Evolutionary conservation across 129 eudicot species (phyloP), one percentile per base, ranked within the genome.

Genomic region (Solidago caesia): DNA sequence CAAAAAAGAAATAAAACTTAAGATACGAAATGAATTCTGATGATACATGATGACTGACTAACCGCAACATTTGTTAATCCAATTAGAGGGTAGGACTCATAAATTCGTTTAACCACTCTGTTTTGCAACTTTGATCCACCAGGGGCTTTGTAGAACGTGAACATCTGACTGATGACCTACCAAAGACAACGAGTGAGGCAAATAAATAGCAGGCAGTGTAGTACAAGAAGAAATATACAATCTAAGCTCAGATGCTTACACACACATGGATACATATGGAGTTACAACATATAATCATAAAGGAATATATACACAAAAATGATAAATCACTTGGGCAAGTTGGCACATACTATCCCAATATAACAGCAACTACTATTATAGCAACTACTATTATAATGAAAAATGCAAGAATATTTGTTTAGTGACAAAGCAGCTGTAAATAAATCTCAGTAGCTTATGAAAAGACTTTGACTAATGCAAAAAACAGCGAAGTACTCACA

Each of bases 1-100:
- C 42, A 58, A 33, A 49, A 21, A 69, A 44, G 44, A 8, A 4
- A 78, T 52, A 12, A 56, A 44, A 57, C 42, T 46, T 21, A 47
- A 57, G 41, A 72, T 63, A 58, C 11, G 29, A 57, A 4, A 72
- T 25, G 42, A 44, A 58, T 14, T 48, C 29, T 66, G 25, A 53
- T 78, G 45, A 77, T 53, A 11, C 16, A 44, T 44, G 51, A 53
- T 64, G 47, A 79, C 26, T 46, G 78, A 79, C 83, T 79, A 57
- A 79, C 83, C 83, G 83, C 83, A 14, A 79, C 70, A 79, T 67
- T 73, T 42, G 56, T 73, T 60, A 79, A 73, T 66, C 83, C 83
- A 48, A 73, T 43, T 66, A 79, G 67, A 14, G 79, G 83, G 70
- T 65, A 57, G 48, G 83, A 53, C 73, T 67, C 60, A 57, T 56